These are phyloP conservation scores for Osmanthus fragrans DNA, from an alignment of 257 asterid genomes.

Conservation along the genomic window DNA sequence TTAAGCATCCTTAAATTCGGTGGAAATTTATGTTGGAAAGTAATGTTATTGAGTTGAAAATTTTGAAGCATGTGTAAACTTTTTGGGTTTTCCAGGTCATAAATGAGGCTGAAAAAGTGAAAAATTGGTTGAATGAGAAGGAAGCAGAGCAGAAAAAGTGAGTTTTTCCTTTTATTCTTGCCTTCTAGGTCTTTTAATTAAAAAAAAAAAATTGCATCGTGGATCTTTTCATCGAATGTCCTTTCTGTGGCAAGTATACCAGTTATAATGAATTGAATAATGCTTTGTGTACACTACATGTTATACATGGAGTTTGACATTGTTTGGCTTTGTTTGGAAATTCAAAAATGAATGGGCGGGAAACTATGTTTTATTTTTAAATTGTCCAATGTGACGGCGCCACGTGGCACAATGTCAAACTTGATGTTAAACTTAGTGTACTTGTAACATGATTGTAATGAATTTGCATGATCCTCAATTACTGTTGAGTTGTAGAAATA, in stretches of 20 bases:
- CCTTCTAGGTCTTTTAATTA: neutral
- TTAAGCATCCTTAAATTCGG: slow-evolving; percentile 16
- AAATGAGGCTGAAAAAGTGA: slow-evolving; percentile 68
- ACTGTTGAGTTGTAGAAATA: neutral
- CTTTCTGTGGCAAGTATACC: neutral
- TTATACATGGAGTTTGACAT: too few relatives aligned
- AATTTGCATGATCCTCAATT: neutral
- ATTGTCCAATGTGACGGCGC: too few relatives aligned
- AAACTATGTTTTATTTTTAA: too few relatives aligned
- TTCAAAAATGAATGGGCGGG: too few relatives aligned
- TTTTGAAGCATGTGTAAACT: slow-evolving; percentile 12
- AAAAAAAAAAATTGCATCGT: neutral
- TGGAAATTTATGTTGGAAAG: neutral
- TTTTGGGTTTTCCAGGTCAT: slow-evolving; percentile 49
- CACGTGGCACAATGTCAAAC: too few relatives aligned
- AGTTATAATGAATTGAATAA: neutral
- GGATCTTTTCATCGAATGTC: neutral
- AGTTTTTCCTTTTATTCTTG: slow-evolving; percentile 28
- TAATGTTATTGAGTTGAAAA: neutral
- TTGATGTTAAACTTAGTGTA: too few relatives aligned
- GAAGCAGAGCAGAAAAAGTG: slow-evolving; percentile 85
- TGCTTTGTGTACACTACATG: too few relatives aligned
- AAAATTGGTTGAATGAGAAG: slow-evolving; percentile 80
- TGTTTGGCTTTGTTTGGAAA: too few relatives aligned
- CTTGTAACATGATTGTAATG: too few relatives aligned